Percentiles rank a stretch among this genome's conserved stretches.
Evolutionary conservation across 1,284 basidiomycete species (phyloP).

Genomic region (Ganoderma lucidum): DNA sequence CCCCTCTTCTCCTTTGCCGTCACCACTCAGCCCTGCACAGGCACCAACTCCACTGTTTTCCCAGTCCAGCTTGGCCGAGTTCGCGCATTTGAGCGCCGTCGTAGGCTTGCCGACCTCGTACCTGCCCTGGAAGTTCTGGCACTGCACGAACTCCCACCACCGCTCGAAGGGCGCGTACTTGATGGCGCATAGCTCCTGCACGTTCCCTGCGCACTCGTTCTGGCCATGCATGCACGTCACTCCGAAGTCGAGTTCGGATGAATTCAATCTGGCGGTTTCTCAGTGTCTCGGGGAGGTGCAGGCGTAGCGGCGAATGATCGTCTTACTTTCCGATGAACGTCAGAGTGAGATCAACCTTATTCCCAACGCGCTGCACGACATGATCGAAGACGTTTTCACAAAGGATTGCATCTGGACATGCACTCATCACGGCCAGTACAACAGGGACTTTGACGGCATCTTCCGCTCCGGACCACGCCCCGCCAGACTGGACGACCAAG

Average conservation of each 20-base stretch:
- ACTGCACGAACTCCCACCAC: slow-evolving; percentile 82
- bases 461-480: slow-evolving; percentile 26
- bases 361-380: slow-evolving; percentile 67
- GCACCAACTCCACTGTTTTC: slow-evolving; percentile 60
- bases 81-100: slow-evolving; percentile 73
- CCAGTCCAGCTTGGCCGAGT: slow-evolving; percentile 74
- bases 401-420: slow-evolving; percentile 78
- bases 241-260: slow-evolving; percentile 71
- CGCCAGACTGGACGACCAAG: slow-evolving; percentile 38
- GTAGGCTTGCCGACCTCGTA: slow-evolving; percentile 70
- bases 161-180: slow-evolving; percentile 58
- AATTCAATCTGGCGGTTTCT: slow-evolving; percentile 59
- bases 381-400: slow-evolving; percentile 84
- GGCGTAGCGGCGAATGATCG: neutral
- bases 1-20: slow-evolving; percentile 67
- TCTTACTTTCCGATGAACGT: slow-evolving; percentile 80
- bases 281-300: neutral
- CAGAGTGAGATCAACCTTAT: slow-evolving; percentile 76
- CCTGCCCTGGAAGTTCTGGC: slow-evolving; percentile 77
- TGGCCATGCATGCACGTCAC: slow-evolving; percentile 82
- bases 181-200: slow-evolving; percentile 83
- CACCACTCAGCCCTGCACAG: slow-evolving; percentile 66
- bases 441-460: slow-evolving; percentile 58
- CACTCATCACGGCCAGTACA: slow-evolving; percentile 79
- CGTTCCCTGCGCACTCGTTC: slow-evolving; percentile 86